Evolutionary conservation across 306 rosid species (phyloP).

Genomic region (Elaeagnus macrophylla): DNA sequence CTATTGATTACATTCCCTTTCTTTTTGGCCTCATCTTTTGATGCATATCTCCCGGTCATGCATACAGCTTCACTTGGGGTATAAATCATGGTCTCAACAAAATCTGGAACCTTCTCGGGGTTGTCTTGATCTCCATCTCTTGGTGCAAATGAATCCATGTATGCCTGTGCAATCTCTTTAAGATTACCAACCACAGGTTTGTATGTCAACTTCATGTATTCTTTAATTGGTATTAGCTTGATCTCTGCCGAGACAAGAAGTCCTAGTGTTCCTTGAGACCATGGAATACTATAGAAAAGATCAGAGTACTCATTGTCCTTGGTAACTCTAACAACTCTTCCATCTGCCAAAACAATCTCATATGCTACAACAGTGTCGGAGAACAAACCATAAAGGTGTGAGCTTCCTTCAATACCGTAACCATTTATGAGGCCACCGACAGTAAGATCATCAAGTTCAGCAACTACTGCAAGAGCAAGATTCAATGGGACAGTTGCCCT

Average conservation of each 20-base stretch:
- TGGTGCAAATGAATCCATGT: slow-evolving; percentile 74
- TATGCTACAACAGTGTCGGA: slow-evolving; percentile 88
- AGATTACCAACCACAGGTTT: slow-evolving; percentile 69
- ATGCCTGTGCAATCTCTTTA: slow-evolving; percentile 70
- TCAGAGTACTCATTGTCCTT: slow-evolving; percentile 81
- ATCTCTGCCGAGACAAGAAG: slow-evolving; percentile 94
- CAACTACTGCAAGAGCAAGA: slow-evolving; percentile 88
- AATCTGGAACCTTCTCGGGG: slow-evolving; percentile 80
- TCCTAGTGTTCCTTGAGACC: slow-evolving; percentile 98
- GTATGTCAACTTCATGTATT: slow-evolving; percentile 86
- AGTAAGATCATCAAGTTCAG: slow-evolving; percentile 95
- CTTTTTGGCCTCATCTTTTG: slow-evolving; percentile 85
- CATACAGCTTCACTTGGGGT: slow-evolving; percentile 60
- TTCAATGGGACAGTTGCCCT: slow-evolving; percentile 87
- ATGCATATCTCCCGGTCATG: slow-evolving; percentile 86
- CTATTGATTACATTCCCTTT: slow-evolving; percentile 77
- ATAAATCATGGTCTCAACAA: slow-evolving; percentile 88
- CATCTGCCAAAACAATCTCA: slow-evolving; percentile 85
- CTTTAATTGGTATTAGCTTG: slow-evolving; percentile 73
- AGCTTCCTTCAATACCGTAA: slow-evolving; percentile 96
- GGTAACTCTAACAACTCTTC: slow-evolving; percentile 85
- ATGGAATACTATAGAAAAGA: slow-evolving; percentile 75
- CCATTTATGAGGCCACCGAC: slow-evolving; percentile 99
- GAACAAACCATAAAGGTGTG: slow-evolving; percentile 84
- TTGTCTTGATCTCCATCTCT: slow-evolving; percentile 88